Base-by-base conservation (phyloP, 306 rosid genomes). In the Quercus aquifolioides region DNA sequence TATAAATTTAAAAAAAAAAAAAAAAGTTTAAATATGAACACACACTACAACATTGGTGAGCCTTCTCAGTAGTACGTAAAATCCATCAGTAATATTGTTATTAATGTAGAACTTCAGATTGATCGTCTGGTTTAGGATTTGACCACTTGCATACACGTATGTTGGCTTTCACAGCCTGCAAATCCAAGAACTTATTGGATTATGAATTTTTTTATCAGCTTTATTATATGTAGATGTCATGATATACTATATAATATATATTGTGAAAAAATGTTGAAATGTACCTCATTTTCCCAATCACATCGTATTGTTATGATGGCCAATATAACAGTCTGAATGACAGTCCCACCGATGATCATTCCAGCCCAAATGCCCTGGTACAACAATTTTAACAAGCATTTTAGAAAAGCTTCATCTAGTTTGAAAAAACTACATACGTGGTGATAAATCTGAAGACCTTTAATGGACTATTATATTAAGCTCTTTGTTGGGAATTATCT, bases 281-380 rank as follows among this genome's bases (percentile, higher is more conserved):
- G 5, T 82, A 90, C 97, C 92, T 92, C 91, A 0, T 83, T 88
- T 54, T 88, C 84, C 94, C 97, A 92, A 68, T 92, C 84, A 64
- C 86, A 78, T 71, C 88, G 76, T 41, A 74, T 49, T 3, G 88
- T 85, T 14, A 90, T 19, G 38, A 84, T 74, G 49, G 80, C 55
- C 13, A 88, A 76, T 75, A 88, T 76, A 38, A 92, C 59, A 1
- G 94, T 92, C 63, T 92, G 97, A 1, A 81, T 14, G 30, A 82
- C 86, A 1, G 94, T 92, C 52, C 97, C 97, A 14, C 97, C 97
- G 1, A 90, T 83, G 19, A 92, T 88, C 97, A 92, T 90, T 15
- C 94, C 92, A 49, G 87, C 90, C 97, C 97, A 92, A 2, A 90
- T 82, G 23, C 94, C 97, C 94, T 92, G 85, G 41, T 52, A 49